Percentiles rank a stretch among this genome's conserved stretches.
phyloP scores from a whole-genome alignment of 2,329 filamentous ascomycete genomes.

The Hymenotorrendiella dingleyae region DNA sequence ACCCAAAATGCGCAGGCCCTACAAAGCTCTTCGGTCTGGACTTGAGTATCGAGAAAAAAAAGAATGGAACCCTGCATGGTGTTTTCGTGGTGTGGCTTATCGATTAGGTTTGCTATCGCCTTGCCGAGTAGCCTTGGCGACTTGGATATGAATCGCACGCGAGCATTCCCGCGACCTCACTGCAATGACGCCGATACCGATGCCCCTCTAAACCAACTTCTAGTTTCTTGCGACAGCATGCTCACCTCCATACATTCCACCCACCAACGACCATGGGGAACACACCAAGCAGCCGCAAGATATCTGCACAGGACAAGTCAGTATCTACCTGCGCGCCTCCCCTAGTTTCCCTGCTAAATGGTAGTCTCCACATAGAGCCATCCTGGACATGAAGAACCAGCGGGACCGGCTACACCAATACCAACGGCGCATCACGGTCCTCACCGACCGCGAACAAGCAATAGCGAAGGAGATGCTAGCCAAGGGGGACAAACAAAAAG shows the following conservation, averaged over 20 bases:
- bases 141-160: background rate
- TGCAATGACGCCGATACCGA: constrained; percentile 9
- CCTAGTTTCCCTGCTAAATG: background rate
- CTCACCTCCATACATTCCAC: constrained; percentile 1
- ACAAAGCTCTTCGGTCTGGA: background rate
- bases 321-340: constrained; percentile 25
- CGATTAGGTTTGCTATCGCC: constrained; percentile 4
- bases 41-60: background rate
- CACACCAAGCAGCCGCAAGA: constrained; percentile 55
- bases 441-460: constrained; percentile 82
- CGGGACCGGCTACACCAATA: constrained; percentile 97
- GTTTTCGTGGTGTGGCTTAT: constrained; percentile 9
- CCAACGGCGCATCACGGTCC: constrained; percentile 78
- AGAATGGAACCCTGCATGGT: constrained; percentile 8
- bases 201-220: constrained; percentile 8
- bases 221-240: constrained; percentile 9
- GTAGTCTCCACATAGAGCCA: constrained; percentile 56
- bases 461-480: constrained; percentile 80
- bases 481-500: constrained; percentile 71
- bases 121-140: background rate
- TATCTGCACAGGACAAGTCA: constrained; percentile 81
- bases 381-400: constrained; percentile 95
- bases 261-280: constrained; percentile 51
- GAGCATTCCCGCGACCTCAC: constrained; percentile 10
- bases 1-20: background rate